Percentiles rank a stretch among this genome's conserved stretches.
These are phyloP conservation scores for Podila minutissima DNA, from an alignment of 192 early-diverging fungal species.

Conservation along the genomic window DNA sequence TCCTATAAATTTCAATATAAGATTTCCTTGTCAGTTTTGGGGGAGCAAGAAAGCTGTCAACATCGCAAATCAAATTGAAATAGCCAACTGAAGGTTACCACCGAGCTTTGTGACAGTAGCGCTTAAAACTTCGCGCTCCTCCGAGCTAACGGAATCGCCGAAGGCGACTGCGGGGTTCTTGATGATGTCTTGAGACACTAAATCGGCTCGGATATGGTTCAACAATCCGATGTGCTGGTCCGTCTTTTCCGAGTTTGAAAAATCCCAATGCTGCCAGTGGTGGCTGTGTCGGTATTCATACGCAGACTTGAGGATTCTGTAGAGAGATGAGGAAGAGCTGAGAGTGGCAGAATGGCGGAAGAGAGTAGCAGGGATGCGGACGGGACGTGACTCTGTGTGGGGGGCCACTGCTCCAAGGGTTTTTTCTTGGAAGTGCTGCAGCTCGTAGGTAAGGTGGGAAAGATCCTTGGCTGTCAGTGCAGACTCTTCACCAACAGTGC, in stretches of 20 bases:
- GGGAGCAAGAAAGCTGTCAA: not conserved
- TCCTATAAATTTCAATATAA: constrained; percentile 19
- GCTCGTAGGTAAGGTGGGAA: constrained; percentile 49
- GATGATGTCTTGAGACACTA: constrained; percentile 36
- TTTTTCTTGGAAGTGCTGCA: constrained; percentile 67
- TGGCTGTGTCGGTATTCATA: constrained; percentile 55
- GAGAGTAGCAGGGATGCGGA: constrained; percentile 58
- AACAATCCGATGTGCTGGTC: constrained; percentile 50
- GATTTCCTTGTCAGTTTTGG: not conserved
- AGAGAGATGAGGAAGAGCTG: constrained; percentile 35
- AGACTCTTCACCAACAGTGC: constrained; percentile 15
- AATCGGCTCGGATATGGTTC: constrained; percentile 36
- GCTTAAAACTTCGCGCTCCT: constrained; percentile 40
- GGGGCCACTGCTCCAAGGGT: constrained; percentile 38
- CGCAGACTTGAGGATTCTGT: constrained; percentile 55
- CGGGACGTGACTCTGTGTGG: constrained; percentile 5
- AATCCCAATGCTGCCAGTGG: constrained; percentile 55
- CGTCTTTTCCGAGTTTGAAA: constrained; percentile 35
- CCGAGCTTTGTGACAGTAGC: constrained; percentile 36
- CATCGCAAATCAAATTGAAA: not conserved
- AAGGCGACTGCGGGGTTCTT: constrained; percentile 54
- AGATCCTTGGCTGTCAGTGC: constrained; percentile 52
- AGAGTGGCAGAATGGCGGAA: constrained; percentile 50
- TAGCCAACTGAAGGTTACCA: constrained; percentile 44
- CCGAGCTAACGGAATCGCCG: constrained; percentile 33